These are phyloP conservation scores for Penicillium pancosmium DNA, from an alignment of 495 filamentous ascomycete species.

Conservation along the genomic window DNA sequence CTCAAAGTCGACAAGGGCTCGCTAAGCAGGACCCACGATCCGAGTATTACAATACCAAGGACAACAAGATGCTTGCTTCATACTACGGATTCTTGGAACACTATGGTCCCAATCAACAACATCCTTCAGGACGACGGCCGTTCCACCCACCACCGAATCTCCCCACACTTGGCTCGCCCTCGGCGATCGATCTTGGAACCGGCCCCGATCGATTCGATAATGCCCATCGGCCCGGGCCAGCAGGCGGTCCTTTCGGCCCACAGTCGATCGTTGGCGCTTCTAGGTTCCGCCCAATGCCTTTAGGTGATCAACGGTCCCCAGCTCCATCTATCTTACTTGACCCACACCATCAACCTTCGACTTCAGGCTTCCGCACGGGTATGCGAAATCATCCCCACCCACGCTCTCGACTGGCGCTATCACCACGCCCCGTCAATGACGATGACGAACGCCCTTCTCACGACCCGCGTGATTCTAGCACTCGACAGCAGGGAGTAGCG, in stretches of 20 bases:
- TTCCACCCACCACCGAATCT: conserved; percentile 83
- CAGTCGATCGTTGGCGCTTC: conserved; percentile 34
- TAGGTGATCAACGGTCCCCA: conserved; percentile 40
- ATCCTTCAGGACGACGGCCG: conserved; percentile 47
- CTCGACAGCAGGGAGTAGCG: conserved; percentile 24
- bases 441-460: conserved; percentile 40
- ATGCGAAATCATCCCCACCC: conserved; percentile 51
- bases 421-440: conserved; percentile 35
- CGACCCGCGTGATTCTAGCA: conserved; percentile 26
- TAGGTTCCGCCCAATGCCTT: conserved; percentile 30
- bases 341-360: conserved; percentile 80
- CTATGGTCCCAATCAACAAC: conserved; percentile 71
- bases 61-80: conserved; percentile 95
- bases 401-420: conserved; percentile 50
- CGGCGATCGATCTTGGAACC: conserved; percentile 49
- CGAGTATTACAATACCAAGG: conserved; percentile 92
- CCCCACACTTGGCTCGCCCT: conserved; percentile 68
- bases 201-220: conserved; percentile 53
- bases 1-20: conserved; percentile 37
- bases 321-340: conserved; percentile 75
- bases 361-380: conserved; percentile 50
- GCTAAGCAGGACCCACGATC: conserved; percentile 67
- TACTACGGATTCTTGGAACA: conserved; percentile 92
- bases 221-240: conserved; percentile 35
- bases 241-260: conserved; percentile 29